phyloP scores from a whole-genome alignment of 2,329 filamentous ascomycete species.

The Emydomyces testavorans region DNA sequence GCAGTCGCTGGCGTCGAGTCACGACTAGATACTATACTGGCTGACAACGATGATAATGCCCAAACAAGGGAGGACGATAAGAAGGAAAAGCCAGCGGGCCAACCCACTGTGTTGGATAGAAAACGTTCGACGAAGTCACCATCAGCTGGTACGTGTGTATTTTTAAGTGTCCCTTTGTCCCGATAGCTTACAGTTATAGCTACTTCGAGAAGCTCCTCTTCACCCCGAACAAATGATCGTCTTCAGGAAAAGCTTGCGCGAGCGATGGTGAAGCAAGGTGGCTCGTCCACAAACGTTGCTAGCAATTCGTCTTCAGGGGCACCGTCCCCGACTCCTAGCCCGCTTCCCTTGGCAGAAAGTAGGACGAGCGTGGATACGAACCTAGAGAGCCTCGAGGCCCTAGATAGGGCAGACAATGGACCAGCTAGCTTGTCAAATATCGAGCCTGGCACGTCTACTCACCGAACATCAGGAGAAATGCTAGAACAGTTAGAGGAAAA shows the following conservation, averaged over 20 bases:
- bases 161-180: neutral
- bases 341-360: conserved; percentile 36
- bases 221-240: conserved; percentile 60
- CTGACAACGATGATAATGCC: conserved; percentile 54
- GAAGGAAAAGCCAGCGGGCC: conserved; percentile 29
- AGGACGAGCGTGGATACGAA: conserved; percentile 29
- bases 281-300: conserved; percentile 36
- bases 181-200: conserved; percentile 24
- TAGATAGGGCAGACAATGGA: conserved; percentile 18
- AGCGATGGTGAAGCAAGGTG: conserved; percentile 64
- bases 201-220: conserved; percentile 53
- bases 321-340: conserved; percentile 44
- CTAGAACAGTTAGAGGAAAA: neutral
- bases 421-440: conserved; percentile 20
- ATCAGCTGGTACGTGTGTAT: conserved; percentile 22
- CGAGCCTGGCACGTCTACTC: conserved; percentile 20
- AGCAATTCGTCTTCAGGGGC: conserved; percentile 39
- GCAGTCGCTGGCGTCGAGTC: conserved; percentile 92
- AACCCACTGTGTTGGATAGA: conserved; percentile 22
- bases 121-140: conserved; percentile 19
- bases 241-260: conserved; percentile 82
- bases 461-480: conserved; percentile 23
- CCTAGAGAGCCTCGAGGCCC: conserved; percentile 17
- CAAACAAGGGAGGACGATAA: conserved; percentile 20
- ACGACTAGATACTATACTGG: conserved; percentile 77